A percentile compares a stretch with the other conserved stretches of the same genome.
Evolutionary conservation across 2,329 filamentous ascomycete species (phyloP).

Genomic region (Incumbomyces lentus): DNA sequence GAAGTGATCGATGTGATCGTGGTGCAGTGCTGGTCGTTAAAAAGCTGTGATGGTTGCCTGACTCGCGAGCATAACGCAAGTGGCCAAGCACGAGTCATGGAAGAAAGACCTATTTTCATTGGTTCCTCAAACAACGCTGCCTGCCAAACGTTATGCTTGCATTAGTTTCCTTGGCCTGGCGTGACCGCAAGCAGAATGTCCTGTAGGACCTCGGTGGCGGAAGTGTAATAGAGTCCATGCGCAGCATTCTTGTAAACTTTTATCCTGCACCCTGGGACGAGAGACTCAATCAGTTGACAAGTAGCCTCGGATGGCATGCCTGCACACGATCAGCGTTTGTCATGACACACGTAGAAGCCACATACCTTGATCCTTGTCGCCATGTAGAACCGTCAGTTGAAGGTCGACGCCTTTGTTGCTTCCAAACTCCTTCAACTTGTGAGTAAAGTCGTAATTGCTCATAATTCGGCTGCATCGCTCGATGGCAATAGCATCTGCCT

Average conservation of each 20-base stretch:
- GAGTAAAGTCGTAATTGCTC: conserved; percentile 20
- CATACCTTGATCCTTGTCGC: conserved; percentile 21
- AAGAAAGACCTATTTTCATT: background rate
- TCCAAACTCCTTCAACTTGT: conserved; percentile 13
- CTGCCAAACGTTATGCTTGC: conserved; percentile 11
- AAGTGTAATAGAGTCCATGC: conserved; percentile 22
- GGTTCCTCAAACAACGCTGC: background rate
- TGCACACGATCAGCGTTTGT: conserved; percentile 1
- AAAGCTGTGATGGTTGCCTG: background rate
- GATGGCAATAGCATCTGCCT: conserved; percentile 22
- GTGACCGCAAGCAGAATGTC: conserved; percentile 18
- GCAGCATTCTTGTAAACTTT: conserved; percentile 23
- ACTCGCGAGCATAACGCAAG: conserved; percentile 4
- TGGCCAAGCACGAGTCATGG: background rate
- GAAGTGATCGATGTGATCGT: background rate
- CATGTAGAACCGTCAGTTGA: conserved; percentile 22
- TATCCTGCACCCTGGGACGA: conserved; percentile 9
- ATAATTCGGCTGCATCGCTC: conserved; percentile 24
- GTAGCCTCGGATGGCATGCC: conserved; percentile 22
- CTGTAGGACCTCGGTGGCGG: conserved; percentile 13
- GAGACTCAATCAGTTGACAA: conserved; percentile 15
- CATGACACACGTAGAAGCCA: background rate
- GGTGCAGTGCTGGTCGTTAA: background rate
- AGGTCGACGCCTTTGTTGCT: conserved; percentile 12
- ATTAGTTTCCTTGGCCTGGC: conserved; percentile 5